Evolutionary conservation across 768 basidiomycete genomes (phyloP), one percentile per base, ranked within the genome.

Genomic region (Boletus insuetus): DNA sequence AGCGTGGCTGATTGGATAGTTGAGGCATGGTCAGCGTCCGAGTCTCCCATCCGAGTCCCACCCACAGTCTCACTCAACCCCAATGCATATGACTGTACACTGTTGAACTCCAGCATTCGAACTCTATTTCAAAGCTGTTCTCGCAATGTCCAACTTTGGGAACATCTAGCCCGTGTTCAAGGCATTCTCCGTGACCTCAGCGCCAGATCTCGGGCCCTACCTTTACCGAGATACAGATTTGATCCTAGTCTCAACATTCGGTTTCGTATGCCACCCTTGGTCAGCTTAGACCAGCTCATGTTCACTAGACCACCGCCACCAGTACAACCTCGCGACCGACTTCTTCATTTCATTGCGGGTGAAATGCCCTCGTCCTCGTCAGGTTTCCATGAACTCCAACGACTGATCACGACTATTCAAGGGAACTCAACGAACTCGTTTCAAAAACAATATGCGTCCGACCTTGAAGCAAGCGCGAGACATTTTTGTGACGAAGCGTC

Each of bases 271-370:
- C 12, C 32, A 8, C 46, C 39, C 13, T 16, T 22, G 3, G n/a
- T 51, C 6, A 16, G 34, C 1, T 0, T 51, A n/a, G 46, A 37
- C 17, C 49, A 48, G 3, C 43, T 60, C 2, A 3, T 52, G 8
- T 55, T 55, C 22, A 17, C 31, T n/a, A 26, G 61, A 26, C 11
- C 42, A 4, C 38, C 54, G 3, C 61, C 64, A 4, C 6, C 16
- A 4, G 32, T 49, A 20, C 37, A 1, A 14, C 3, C 3, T 6
- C 5, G 26, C 1, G 3, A 35, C 29, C 11, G 10, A 17, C 22
- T 48, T 3, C 16, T 19, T 14, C 31, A 22, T 14, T 35, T 45
- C 22, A 6, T 9, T 6, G 16, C 40, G 8, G 12, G 0, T 3
- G 34, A 52, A 9, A 4, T 3, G 1, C 7, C 44, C 6, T 14